Evolutionary conservation across 805 yeast genomes (phyloP).

Genomic region (Zygoascus bituminiphila): DNA sequence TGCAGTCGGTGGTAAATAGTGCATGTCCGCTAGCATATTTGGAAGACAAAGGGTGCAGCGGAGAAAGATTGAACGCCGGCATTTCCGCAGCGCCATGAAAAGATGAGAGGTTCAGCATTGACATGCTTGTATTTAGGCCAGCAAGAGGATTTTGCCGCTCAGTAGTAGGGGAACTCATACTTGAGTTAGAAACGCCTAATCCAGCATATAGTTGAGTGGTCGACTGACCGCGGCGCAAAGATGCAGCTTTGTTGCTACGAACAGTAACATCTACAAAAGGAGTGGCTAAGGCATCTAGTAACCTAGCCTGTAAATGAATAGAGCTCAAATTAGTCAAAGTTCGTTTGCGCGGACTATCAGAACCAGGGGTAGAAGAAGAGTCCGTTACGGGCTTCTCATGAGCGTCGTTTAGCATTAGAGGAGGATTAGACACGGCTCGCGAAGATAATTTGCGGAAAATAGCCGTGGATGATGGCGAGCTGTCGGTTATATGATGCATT

Average conservation of each 20-base stretch:
- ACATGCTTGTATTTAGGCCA: constrained; percentile 1
- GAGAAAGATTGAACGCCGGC: constrained; percentile 40
- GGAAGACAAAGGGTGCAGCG: constrained; percentile 44
- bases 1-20: constrained; percentile 67
- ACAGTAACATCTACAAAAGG: constrained; percentile 21
- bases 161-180: not conserved
- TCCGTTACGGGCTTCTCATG: not conserved
- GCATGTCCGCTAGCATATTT: constrained; percentile 66
- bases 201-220: not conserved
- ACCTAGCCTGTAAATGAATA: constrained; percentile 13
- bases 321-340: constrained; percentile 9
- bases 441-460: not conserved
- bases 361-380: not conserved
- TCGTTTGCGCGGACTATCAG: constrained; percentile 2
- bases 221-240: not conserved
- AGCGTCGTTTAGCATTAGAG: constrained; percentile 4
- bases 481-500: not conserved
- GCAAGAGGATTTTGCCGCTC: not conserved
- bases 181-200: not conserved
- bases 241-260: not conserved
- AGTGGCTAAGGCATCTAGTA: constrained; percentile 24
- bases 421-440: constrained; percentile 7
- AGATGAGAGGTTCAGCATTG: not conserved
- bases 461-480: not conserved
- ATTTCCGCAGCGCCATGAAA: not conserved